These are phyloP conservation scores for Lithospermum erythrorhizon DNA, from an alignment of 257 asterid species.

Conservation along the genomic window DNA sequence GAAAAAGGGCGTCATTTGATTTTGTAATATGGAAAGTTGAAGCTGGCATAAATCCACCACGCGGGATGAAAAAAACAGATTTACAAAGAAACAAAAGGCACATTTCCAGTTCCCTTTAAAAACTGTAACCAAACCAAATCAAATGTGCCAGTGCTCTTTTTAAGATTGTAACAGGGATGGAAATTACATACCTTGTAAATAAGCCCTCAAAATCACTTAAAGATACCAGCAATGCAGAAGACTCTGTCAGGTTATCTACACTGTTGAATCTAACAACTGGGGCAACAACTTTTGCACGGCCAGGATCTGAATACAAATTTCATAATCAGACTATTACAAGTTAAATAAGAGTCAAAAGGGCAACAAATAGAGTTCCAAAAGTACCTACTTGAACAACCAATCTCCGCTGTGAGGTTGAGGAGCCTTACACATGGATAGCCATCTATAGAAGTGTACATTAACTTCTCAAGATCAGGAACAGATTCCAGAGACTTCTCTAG, in stretches of 20 bases:
- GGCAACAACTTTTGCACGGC: constrained; percentile 75
- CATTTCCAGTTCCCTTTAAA: not conserved
- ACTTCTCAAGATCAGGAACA: constrained; percentile 92
- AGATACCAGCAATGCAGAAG: constrained; percentile 61
- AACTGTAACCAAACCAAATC: not conserved
- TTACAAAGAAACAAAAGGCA: not conserved
- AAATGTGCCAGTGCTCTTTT: not conserved
- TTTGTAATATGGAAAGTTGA: too few relatives aligned
- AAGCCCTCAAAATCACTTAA: constrained; percentile 64
- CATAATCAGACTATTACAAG: constrained; percentile 13
- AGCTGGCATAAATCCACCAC: too few relatives aligned
- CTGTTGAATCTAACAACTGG: constrained; percentile 54
- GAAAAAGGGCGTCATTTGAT: not conserved
- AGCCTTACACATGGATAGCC: constrained; percentile 95
- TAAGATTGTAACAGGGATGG: not conserved
- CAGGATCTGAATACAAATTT: constrained; percentile 57
- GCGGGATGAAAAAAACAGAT: not conserved
- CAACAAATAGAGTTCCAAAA: constrained; percentile 9
- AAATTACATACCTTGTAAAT: constrained; percentile 50
- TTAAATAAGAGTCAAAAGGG: not conserved
- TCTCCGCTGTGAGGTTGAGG: constrained; percentile 91
- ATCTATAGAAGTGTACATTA: constrained; percentile 71
- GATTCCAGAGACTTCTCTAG: constrained; percentile 56
- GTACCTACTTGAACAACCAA: constrained; percentile 91
- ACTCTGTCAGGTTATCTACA: constrained; percentile 36